A percentile compares a stretch with the other conserved stretches of the same genome.
These are phyloP conservation scores for Calonectria henricotiae DNA, from an alignment of 2,329 filamentous ascomycete species.

Conservation along the genomic window DNA sequence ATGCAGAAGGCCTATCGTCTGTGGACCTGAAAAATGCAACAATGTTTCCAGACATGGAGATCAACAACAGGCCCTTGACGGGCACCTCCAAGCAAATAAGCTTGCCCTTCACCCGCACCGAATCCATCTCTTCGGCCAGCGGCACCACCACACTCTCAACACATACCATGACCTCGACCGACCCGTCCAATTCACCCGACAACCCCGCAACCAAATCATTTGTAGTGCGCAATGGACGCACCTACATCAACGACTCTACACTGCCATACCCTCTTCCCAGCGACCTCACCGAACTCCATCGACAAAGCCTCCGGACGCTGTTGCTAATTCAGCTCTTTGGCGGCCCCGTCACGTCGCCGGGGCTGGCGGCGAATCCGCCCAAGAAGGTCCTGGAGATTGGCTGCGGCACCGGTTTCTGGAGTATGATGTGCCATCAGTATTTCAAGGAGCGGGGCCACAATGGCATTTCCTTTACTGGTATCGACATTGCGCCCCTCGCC, in stretches of 20 bases:
- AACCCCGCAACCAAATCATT: conserved; percentile 70
- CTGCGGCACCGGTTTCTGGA: conserved; percentile 93
- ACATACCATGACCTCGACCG: conserved; percentile 67
- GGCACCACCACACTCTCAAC: conserved; percentile 62
- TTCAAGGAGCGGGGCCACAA: conserved; percentile 79
- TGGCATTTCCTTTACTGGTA: conserved; percentile 83
- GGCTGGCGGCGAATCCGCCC: conserved; percentile 78
- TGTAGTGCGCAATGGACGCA: conserved; percentile 82
- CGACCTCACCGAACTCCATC: conserved; percentile 89
- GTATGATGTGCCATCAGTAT: conserved; percentile 87
- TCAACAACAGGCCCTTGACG: conserved; percentile 53
- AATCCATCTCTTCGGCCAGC: conserved; percentile 66
- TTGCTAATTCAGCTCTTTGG: conserved; percentile 87
- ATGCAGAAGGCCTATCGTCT: conserved; percentile 45
- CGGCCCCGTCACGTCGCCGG: conserved; percentile 82
- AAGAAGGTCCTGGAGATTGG: conserved; percentile 87
- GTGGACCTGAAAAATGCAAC: conserved; percentile 58
- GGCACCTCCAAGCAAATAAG: conserved; percentile 56
- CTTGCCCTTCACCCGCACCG: conserved; percentile 60
- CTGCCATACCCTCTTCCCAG: conserved; percentile 88
- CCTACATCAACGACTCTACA: conserved; percentile 83
- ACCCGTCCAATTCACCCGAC: conserved; percentile 64
- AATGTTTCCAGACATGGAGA: conserved; percentile 56
- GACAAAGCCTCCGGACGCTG: conserved; percentile 88
- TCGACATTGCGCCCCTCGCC: conserved; percentile 85